Evolutionary conservation across 768 basidiomycete genomes (phyloP), one percentile per base, ranked within the genome.

Genomic region (Lentinula edodes): DNA sequence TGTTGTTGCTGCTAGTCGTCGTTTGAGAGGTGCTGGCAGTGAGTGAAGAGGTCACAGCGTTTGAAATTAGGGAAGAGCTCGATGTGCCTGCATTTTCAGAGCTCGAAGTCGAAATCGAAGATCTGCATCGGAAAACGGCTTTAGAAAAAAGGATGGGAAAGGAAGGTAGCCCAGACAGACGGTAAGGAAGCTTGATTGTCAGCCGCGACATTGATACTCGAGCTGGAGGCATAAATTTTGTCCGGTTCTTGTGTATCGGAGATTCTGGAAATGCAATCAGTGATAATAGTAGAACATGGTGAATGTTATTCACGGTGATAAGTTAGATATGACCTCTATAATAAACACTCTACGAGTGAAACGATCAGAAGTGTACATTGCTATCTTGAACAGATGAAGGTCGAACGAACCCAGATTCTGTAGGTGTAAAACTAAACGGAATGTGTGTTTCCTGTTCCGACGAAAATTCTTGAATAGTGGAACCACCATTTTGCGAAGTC

Each of bases 281-380:
- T 48, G 34, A 48, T 20, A 8, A 5, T n/a, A 36, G 2, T 13
- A 38, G 10, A 28, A 7, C 12, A 9, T 59, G 43, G 36, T 5
- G 10, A 42, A 3, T 28, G 20, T 45, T 46, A 59, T 18, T 46
- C 46, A 59, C 43, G 58, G 48, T 16, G 45, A 34, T 18, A 59
- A 45, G 58, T 59, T 39, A 10, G 45, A 48, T 34, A 59, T 51
- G 20, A 59, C 58, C 38, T 59, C 58, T 20, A 59, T 50, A 8
- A 59, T 48, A 20, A 59, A 59, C 3, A n/a, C 18, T 35, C 58
- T 59, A 2, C 10, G 20, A 5, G 38, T 23, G 18, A 9, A 28
- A 16, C 39, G n/a, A 34, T 16, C 9, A 56, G 16, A 6, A 15
- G 13, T n/a, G 10, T 18, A 32, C n/a, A 18, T 28, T 28, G 12